phyloP scores from a whole-genome alignment of 2,329 filamentous ascomycete species.

The Fusarium newnesense region DNA sequence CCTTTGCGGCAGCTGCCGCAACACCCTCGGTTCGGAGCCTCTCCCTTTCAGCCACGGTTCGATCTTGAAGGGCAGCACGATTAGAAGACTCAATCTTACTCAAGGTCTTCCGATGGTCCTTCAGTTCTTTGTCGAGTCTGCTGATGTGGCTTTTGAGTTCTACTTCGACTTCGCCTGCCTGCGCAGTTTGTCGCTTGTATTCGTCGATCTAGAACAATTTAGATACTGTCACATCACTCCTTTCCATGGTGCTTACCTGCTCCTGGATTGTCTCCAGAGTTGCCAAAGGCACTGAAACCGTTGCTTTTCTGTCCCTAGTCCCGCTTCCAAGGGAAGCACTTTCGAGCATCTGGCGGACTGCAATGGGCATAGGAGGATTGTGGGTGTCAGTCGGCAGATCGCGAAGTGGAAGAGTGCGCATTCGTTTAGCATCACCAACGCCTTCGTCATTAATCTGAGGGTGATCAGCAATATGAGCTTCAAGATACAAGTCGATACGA shows the following conservation, averaged over 20 bases:
- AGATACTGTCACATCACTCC: conserved; percentile 9
- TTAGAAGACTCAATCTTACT: conserved; percentile 58
- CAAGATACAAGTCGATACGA: background rate
- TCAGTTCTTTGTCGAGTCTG: conserved; percentile 57
- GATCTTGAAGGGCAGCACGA: conserved; percentile 62
- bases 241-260: conserved; percentile 45
- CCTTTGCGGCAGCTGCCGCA: conserved; percentile 43
- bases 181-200: conserved; percentile 39
- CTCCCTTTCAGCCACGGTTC: conserved; percentile 59
- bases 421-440: conserved; percentile 46
- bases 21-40: conserved; percentile 52
- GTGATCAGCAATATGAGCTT: background rate
- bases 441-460: conserved; percentile 47
- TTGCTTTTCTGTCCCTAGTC: conserved; percentile 30
- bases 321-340: conserved; percentile 25
- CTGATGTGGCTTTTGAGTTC: conserved; percentile 56
- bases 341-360: conserved; percentile 46
- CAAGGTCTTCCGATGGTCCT: conserved; percentile 58
- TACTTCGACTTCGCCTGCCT: conserved; percentile 45
- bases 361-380: conserved; percentile 48
- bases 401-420: conserved; percentile 40
- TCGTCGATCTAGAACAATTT: conserved; percentile 45
- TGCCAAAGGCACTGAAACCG: conserved; percentile 45
- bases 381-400: conserved; percentile 36
- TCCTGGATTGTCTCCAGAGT: conserved; percentile 53